Evolutionary conservation across 108 stramenopile species (phyloP).

Genomic region (Cyclotella cryptica): DNA sequence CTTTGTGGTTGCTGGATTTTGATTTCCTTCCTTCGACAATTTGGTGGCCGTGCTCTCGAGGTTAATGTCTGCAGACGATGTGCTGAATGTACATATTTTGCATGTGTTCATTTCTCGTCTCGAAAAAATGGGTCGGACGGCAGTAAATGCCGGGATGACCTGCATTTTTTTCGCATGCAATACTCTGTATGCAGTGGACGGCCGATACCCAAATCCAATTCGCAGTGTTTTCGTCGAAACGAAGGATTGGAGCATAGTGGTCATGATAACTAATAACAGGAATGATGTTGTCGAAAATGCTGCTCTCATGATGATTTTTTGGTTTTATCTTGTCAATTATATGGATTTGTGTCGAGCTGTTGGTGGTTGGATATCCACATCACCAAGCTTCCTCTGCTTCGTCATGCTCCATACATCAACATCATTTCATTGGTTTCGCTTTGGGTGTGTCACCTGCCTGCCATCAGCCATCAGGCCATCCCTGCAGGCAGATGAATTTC

Average conservation of each 20-base stretch:
- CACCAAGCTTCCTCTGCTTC: too few species aligned
- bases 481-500: too few species aligned
- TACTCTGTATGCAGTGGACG: background rate
- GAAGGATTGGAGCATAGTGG: background rate
- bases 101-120: background rate
- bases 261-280: background rate
- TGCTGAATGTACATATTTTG: background rate
- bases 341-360: too few species aligned
- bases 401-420: too few species aligned
- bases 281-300: background rate
- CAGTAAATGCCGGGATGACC: background rate
- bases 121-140: background rate
- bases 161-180: background rate
- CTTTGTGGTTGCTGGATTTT: background rate
- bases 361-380: too few species aligned
- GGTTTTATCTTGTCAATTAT: background rate
- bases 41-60: background rate
- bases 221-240: background rate
- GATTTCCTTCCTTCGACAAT: too few species aligned
- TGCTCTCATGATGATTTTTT: background rate
- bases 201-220: background rate
- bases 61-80: slow-evolving; percentile 2
- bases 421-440: too few species aligned
- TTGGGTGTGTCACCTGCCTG: too few species aligned
- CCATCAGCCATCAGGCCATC: too few species aligned